Evolutionary conservation across 305 asterid species (phyloP).

Genomic region (Solanum aculeatissimum): DNA sequence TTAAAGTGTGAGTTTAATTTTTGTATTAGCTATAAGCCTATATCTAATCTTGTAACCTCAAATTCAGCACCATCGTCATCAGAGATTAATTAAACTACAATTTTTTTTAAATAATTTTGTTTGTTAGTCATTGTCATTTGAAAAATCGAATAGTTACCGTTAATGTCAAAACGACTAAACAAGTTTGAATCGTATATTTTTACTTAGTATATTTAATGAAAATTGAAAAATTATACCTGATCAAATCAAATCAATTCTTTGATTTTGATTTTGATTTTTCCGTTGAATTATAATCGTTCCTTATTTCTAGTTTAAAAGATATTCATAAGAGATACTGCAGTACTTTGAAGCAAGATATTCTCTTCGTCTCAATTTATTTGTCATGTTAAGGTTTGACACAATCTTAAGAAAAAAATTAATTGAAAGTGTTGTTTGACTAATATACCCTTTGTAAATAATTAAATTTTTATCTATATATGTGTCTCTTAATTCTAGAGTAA

Average conservation of each 20-base stretch:
- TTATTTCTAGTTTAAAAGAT: no score
- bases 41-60: constrained; percentile 3
- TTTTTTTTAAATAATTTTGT: background rate
- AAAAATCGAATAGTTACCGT: background rate
- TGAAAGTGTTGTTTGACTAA: no score
- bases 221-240: background rate
- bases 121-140: background rate
- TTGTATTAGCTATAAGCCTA: background rate
- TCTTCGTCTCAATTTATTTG: no score
- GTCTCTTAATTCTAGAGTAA: no score
- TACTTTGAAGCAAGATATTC: background rate
- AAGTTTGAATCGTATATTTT: background rate
- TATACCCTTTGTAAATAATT: no score
- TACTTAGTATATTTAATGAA: background rate
- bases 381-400: no score
- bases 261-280: no score
- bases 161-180: background rate
- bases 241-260: background rate
- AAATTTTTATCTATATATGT: no score
- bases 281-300: no score
- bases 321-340: background rate
- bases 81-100: background rate
- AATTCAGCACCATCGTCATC: constrained; percentile 3
- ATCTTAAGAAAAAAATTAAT: no score
- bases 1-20: background rate